A percentile compares a stretch with the other conserved stretches of the same genome.
These are phyloP conservation scores for Microcera coccophila DNA, from an alignment of 2,329 filamentous ascomycete species.

Conservation along the genomic window DNA sequence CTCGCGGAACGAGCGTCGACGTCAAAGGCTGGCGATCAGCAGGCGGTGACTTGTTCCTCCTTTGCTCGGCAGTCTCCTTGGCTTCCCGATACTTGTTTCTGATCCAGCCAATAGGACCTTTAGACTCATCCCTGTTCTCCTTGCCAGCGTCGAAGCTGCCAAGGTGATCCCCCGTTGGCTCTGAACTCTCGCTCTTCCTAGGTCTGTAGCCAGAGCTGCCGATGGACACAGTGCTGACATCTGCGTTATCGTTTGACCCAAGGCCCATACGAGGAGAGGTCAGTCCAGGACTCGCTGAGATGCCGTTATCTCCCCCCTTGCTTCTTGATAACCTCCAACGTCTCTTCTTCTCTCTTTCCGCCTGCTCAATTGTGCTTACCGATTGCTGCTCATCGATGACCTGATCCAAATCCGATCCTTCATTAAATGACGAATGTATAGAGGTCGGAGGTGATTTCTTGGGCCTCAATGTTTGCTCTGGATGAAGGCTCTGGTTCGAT, in stretches of 20 bases:
- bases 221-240: conserved; percentile 64
- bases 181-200: conserved; percentile 50
- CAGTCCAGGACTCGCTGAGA: conserved; percentile 38
- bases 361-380: conserved; percentile 36
- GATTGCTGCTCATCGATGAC: conserved; percentile 53
- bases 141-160: conserved; percentile 36
- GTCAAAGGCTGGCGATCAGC: conserved; percentile 30
- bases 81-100: conserved; percentile 58
- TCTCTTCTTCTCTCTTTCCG: conserved; percentile 66
- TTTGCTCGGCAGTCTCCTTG: conserved; percentile 53
- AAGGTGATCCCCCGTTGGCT: conserved; percentile 42
- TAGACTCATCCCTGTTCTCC: conserved; percentile 46
- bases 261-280: conserved; percentile 45
- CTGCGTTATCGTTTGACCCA: conserved; percentile 61
- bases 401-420: conserved; percentile 76
- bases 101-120: conserved; percentile 55
- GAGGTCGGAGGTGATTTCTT: conserved; percentile 73
- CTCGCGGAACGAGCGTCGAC: conserved; percentile 35
- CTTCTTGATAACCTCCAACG: conserved; percentile 69
- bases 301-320: conserved; percentile 53
- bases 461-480: conserved; percentile 54
- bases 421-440: conserved; percentile 71
- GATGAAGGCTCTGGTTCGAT: conserved; percentile 39
- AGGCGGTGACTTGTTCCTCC: conserved; percentile 55
- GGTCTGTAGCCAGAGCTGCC: conserved; percentile 54